These are phyloP conservation scores for Dryadomyces sulphureus DNA, from an alignment of 2,329 filamentous ascomycete genomes.

Conservation along the genomic window DNA sequence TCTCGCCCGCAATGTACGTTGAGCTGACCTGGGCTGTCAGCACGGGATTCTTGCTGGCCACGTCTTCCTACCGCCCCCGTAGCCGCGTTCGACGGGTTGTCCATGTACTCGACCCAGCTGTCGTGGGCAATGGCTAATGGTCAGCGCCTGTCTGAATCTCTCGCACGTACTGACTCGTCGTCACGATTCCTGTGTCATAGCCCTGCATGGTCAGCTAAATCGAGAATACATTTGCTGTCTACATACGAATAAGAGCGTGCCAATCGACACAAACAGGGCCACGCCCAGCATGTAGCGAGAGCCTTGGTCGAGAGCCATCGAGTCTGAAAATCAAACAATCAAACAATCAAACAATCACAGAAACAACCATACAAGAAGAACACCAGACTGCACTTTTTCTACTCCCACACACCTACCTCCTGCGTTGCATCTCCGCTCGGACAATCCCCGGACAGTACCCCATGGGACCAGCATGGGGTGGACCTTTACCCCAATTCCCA, in stretches of 20 bases:
- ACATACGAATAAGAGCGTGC: slow-evolving; percentile 42
- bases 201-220: too few relatives aligned
- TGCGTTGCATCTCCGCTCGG: background rate
- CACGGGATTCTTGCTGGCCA: background rate
- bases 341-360: background rate
- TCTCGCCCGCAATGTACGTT: slow-evolving; percentile 45
- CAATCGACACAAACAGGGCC: slow-evolving; percentile 41
- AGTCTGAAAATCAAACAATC: background rate
- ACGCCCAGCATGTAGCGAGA: slow-evolving; percentile 17
- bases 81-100: slow-evolving; percentile 34
- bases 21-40: slow-evolving; percentile 29
- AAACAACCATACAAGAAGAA: background rate
- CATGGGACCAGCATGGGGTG: background rate
- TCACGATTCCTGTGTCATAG: slow-evolving; percentile 45
- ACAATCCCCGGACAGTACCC: background rate
- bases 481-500: background rate
- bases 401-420: background rate
- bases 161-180: slow-evolving; percentile 30
- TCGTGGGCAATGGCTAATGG: slow-evolving; percentile 37
- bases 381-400: background rate
- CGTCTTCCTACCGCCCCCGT: slow-evolving; percentile 29
- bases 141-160: background rate
- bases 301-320: background rate
- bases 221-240: too few relatives aligned
- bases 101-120: slow-evolving; percentile 46